phyloP scores from a whole-genome alignment of 2,329 filamentous ascomycete species.

The Fusarium setosum region DNA sequence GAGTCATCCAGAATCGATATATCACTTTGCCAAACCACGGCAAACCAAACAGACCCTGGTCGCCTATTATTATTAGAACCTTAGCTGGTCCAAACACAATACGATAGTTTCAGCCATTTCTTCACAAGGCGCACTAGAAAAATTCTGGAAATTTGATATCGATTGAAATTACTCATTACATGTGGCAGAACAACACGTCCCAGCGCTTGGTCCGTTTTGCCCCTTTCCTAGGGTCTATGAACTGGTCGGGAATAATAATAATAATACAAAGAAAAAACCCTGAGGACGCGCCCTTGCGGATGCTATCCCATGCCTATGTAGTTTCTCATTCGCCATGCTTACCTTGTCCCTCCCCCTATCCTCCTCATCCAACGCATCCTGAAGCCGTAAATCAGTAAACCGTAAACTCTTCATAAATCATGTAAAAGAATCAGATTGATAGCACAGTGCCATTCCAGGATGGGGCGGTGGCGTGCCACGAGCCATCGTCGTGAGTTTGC shows the following conservation, averaged over 20 bases:
- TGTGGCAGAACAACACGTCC: slow-evolving; percentile 46
- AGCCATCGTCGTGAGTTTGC: slow-evolving; percentile 54
- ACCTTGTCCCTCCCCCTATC: background rate
- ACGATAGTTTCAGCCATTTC: slow-evolving; percentile 3
- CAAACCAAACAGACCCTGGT: background rate
- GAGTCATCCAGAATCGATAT: slow-evolving; percentile 10
- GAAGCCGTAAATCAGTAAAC: background rate
- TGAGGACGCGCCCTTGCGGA: slow-evolving; percentile 2
- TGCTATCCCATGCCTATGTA: slow-evolving; percentile 14
- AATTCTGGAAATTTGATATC: slow-evolving; percentile 8
- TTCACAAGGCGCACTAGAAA: background rate
- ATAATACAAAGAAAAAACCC: slow-evolving; percentile 24
- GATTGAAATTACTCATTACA: slow-evolving; percentile 40
- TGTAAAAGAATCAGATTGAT: slow-evolving; percentile 10
- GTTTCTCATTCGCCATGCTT: slow-evolving; percentile 20
- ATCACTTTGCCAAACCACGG: slow-evolving; percentile 16
- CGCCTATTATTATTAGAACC: background rate
- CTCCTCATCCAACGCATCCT: background rate
- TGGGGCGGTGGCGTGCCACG: slow-evolving; percentile 60
- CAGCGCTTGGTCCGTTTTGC: slow-evolving; percentile 55
- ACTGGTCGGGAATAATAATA: slow-evolving; percentile 12
- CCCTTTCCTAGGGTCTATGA: slow-evolving; percentile 32
- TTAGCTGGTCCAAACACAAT: background rate
- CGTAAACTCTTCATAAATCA: slow-evolving; percentile 16
- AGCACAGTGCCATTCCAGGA: slow-evolving; percentile 54